A percentile compares a stretch with the other conserved stretches of the same genome.
phyloP scores from a whole-genome alignment of 2,329 filamentous ascomycete species.

The Colletotrichum caudatum region DNA sequence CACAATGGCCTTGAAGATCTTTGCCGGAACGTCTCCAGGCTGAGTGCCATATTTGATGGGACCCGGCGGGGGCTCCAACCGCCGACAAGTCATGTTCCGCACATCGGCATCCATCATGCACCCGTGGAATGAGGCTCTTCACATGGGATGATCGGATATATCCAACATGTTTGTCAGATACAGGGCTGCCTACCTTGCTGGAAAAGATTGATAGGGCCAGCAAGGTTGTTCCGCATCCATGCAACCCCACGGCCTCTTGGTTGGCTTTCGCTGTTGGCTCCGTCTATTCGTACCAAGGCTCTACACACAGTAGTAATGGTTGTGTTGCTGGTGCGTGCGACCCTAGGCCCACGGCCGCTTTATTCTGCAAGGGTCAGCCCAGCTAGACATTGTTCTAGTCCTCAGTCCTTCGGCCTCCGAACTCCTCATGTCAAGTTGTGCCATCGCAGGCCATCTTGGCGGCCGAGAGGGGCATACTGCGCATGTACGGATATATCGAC shows the following conservation, averaged over 20 bases:
- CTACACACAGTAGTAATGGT: not conserved
- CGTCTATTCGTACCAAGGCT: not conserved
- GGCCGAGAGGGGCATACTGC: conserved; percentile 20
- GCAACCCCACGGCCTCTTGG: conserved; percentile 17
- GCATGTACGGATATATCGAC: conserved; percentile 10
- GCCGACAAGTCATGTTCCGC: conserved; percentile 35
- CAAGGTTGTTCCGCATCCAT: conserved; percentile 24
- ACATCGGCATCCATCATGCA: conserved; percentile 36
- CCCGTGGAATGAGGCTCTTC: conserved; percentile 28
- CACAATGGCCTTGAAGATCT: conserved; percentile 27
- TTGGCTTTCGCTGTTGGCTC: conserved; percentile 25
- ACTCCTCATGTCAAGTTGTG: conserved; percentile 22
- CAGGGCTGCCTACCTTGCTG: conserved; percentile 1
- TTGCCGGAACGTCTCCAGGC: conserved; percentile 18
- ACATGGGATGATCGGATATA: conserved; percentile 34
- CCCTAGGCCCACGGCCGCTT: conserved; percentile 19
- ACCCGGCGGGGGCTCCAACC: conserved; percentile 19
- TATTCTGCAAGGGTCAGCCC: conserved; percentile 25
- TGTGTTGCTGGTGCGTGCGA: conserved; percentile 31
- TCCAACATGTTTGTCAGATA: conserved; percentile 26
- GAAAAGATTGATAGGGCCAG: conserved; percentile 28
- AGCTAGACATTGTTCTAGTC: conserved; percentile 19
- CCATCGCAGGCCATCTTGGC: conserved; percentile 24
- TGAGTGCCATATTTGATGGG: conserved; percentile 28
- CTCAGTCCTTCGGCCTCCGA: conserved; percentile 31